phyloP scores from a whole-genome alignment of 805 yeast genomes.

The Saturnispora serradocipensis region DNA sequence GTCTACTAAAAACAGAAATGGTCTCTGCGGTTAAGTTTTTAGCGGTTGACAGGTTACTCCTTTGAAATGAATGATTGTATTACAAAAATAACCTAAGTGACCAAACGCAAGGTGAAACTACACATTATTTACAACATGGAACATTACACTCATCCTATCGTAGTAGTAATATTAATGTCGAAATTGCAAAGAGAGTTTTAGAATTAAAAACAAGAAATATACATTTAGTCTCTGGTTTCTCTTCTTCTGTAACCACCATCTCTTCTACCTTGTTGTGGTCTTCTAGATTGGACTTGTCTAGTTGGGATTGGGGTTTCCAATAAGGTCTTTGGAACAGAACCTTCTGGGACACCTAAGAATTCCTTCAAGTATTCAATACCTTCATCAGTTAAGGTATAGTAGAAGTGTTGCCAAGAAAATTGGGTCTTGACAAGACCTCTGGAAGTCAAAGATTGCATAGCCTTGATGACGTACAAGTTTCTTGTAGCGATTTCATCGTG shows the following conservation, averaged over 20 bases:
- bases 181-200: slow-evolving; percentile 5
- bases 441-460: slow-evolving; percentile 97
- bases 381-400: slow-evolving; percentile 99
- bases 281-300: slow-evolving; percentile 35
- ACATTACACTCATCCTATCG: neutral
- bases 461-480: slow-evolving; percentile 97
- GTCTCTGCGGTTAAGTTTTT: neutral
- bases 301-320: slow-evolving; percentile 89
- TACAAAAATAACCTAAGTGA: neutral
- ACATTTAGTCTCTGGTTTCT: slow-evolving; percentile 30
- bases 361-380: slow-evolving; percentile 98
- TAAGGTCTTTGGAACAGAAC: slow-evolving; percentile 97
- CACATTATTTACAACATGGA: neutral
- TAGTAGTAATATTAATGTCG: neutral
- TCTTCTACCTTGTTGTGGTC: slow-evolving; percentile 34
- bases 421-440: slow-evolving; percentile 99
- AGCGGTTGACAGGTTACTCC: neutral
- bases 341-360: slow-evolving; percentile 97
- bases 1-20: neutral
- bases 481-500: slow-evolving; percentile 98
- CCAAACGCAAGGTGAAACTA: neutral
- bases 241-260: slow-evolving; percentile 62
- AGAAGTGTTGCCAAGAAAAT: slow-evolving; percentile 99
- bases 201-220: slow-evolving; percentile 6
- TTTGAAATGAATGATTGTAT: neutral